phyloP scores from a whole-genome alignment of 345 rosid genomes.

The Populus ilicifolia region DNA sequence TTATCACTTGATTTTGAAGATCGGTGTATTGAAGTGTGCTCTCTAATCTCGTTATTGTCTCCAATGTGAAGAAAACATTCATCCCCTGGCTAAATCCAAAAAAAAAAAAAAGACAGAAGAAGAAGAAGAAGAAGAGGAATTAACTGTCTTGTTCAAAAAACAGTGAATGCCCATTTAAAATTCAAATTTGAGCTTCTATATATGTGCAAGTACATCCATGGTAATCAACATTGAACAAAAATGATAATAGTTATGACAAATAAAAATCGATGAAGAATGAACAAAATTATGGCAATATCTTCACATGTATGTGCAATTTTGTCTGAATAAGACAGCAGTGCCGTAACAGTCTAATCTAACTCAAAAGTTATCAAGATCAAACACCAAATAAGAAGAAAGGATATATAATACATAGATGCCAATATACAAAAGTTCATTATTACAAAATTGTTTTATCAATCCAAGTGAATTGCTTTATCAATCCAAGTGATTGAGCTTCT shows the following conservation, averaged over 20 bases:
- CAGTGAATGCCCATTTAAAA: background rate
- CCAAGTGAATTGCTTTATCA: background rate
- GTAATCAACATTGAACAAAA: background rate
- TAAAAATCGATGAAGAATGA: background rate
- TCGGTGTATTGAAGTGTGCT: slow-evolving; percentile 75
- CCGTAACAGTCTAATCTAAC: too few species aligned
- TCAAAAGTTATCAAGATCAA: too few species aligned
- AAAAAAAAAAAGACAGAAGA: background rate
- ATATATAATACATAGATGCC: too few species aligned
- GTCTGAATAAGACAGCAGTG: too few species aligned
- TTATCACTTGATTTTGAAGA: slow-evolving; percentile 71
- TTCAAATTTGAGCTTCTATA: background rate
- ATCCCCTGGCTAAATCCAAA: slow-evolving; percentile 52
- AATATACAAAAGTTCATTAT: too few species aligned
- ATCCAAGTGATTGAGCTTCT: background rate
- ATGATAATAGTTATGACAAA: background rate
- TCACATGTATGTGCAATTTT: background rate
- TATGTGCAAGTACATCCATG: background rate
- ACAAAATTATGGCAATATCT: background rate
- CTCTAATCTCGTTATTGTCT: slow-evolving; percentile 84
- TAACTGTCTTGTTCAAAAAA: background rate
- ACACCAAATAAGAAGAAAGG: too few species aligned
- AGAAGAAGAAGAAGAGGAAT: background rate
- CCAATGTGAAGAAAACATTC: slow-evolving; percentile 77
- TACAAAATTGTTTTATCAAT: background rate